phyloP scores from a whole-genome alignment of 495 filamentous ascomycete genomes.

The Melanomma pulvis-pyrius region DNA sequence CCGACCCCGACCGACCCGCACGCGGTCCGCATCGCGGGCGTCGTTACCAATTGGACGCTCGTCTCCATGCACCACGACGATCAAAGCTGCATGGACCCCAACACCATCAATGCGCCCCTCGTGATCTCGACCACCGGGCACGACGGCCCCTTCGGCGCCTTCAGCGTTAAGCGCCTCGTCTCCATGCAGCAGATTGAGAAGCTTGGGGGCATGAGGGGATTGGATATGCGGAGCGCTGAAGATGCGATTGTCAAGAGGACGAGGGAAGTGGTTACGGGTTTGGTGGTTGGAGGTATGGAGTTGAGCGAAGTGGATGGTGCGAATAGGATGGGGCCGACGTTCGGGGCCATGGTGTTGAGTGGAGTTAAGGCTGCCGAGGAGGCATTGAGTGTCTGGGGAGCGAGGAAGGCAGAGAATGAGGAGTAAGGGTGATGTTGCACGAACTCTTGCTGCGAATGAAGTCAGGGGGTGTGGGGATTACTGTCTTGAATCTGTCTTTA shows the following conservation, averaged over 20 bases:
- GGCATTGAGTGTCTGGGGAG: constrained; percentile 73
- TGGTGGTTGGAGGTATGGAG: constrained; percentile 95
- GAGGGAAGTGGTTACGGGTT: constrained; percentile 79
- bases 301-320: constrained; percentile 86
- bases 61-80: constrained; percentile 89
- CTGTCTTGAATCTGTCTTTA: background rate
- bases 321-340: constrained; percentile 80
- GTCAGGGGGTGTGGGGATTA: background rate
- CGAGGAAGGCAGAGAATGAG: constrained; percentile 58
- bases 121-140: constrained; percentile 87
- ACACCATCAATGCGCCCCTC: constrained; percentile 88
- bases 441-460: background rate
- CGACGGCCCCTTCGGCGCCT: constrained; percentile 88
- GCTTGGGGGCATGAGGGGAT: constrained; percentile 85
- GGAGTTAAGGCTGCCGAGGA: constrained; percentile 91
- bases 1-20: constrained; percentile 44
- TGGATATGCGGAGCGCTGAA: constrained; percentile 88
- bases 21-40: constrained; percentile 73
- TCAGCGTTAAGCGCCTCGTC: constrained; percentile 81
- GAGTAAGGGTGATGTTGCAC: background rate
- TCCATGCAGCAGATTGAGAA: constrained; percentile 79
- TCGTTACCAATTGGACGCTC: constrained; percentile 93
- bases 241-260: constrained; percentile 90
- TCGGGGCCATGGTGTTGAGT: constrained; percentile 79
- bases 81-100: constrained; percentile 93